Evolutionary conservation across 306 rosid genomes (phyloP).

Genomic region (Acacia melanoxylon): DNA sequence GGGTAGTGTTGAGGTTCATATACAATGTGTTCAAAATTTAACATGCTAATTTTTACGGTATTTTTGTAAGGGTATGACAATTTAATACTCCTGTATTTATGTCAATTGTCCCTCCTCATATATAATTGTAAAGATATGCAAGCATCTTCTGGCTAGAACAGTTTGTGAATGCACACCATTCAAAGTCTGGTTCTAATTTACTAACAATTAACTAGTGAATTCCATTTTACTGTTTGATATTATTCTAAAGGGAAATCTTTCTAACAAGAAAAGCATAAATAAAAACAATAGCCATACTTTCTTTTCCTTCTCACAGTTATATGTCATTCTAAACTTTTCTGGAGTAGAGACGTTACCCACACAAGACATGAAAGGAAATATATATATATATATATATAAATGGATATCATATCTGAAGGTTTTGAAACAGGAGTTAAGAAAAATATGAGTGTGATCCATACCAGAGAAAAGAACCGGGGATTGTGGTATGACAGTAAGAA

Average conservation of each 20-base stretch:
- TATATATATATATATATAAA: no score
- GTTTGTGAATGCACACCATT: not conserved
- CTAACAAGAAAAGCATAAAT: not conserved
- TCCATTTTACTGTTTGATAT: not conserved
- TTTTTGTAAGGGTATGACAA: not conserved
- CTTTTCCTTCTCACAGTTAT: not conserved
- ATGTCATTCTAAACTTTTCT: not conserved
- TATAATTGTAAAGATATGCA: not conserved
- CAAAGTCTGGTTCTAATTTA: not conserved
- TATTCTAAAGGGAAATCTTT: not conserved
- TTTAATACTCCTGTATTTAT: slow-evolving; percentile 6
- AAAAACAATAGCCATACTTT: not conserved
- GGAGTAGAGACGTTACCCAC: not conserved
- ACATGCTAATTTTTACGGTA: not conserved
- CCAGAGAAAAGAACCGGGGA: slow-evolving; percentile 92
- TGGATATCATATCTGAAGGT: not conserved
- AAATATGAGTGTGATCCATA: slow-evolving; percentile 24
- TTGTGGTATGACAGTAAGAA: slow-evolving; percentile 89
- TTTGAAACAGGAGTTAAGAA: not conserved
- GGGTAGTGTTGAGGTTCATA: not conserved
- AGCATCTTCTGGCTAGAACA: not conserved
- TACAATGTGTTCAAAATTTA: not conserved
- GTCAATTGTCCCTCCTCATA: not conserved
- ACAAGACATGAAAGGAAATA: not conserved
- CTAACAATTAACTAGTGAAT: not conserved